phyloP scores from a whole-genome alignment of 2,329 filamentous ascomycete species.

The Trichoderma harzianum region DNA sequence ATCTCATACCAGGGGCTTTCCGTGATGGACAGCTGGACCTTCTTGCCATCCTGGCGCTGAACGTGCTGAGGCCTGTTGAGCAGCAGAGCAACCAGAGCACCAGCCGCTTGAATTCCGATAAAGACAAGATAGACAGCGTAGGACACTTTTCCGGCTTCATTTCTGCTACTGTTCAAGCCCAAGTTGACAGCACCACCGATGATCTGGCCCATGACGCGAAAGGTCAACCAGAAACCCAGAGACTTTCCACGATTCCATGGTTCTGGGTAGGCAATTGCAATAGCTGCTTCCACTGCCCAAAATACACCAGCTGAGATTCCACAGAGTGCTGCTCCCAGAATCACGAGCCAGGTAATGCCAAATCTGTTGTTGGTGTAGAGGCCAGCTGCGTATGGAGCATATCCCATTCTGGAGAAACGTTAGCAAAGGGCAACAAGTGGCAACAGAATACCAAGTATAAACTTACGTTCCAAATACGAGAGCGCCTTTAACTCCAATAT shows the following conservation, averaged over 20 bases:
- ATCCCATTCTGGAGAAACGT: constrained; percentile 47
- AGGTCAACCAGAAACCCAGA: constrained; percentile 65
- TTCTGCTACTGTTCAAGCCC: constrained; percentile 57
- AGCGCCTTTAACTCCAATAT: constrained; percentile 67
- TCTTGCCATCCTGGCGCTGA: constrained; percentile 61
- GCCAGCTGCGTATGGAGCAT: constrained; percentile 67
- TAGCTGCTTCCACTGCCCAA: constrained; percentile 73
- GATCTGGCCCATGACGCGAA: constrained; percentile 60
- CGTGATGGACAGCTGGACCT: constrained; percentile 57
- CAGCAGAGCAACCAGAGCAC: constrained; percentile 61
- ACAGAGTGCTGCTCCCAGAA: constrained; percentile 66
- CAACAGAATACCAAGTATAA: background rate
- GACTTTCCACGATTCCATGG: constrained; percentile 63
- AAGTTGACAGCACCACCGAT: constrained; percentile 70
- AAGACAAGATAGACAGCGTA: constrained; percentile 68
- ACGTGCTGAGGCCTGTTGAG: constrained; percentile 60
- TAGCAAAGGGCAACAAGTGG: background rate
- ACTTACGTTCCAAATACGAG: constrained; percentile 65
- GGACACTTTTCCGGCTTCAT: constrained; percentile 61
- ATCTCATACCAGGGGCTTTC: constrained; percentile 58
- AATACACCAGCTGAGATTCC: constrained; percentile 70
- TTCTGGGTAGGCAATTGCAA: constrained; percentile 69
- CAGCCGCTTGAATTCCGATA: constrained; percentile 64
- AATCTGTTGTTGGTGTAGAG: constrained; percentile 71
- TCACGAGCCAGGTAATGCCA: constrained; percentile 64